Base-by-base conservation (phyloP, 257 asterid genomes). In the Solanum etuberosum region DNA sequence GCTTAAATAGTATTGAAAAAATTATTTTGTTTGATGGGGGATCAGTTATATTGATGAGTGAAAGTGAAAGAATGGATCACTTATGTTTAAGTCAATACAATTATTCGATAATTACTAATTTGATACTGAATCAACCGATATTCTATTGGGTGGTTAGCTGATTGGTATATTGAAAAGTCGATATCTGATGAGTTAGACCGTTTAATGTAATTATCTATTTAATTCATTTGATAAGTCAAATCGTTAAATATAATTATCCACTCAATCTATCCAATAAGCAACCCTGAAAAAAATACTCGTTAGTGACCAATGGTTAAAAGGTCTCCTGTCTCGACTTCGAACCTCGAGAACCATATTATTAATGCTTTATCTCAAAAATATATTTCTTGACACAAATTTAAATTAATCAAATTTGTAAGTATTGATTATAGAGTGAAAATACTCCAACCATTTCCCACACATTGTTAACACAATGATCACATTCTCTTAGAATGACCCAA, bases 121-220 rank as follows among this genome's bases (percentile, higher is more conserved):
- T 57, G 5, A 57, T 2, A 0, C 11, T 57, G 2, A 57, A 57
- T 1, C 65, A 57, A 57, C 0, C 12, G 20, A 57, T 20, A 57
- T 20, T 57, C 1, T 20, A 57, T 57, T 20, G 25, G 1, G 18
- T 57, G 23, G 7, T 3, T 57, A 20, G 18, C 1, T 0, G 0
- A 20, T 57, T 57, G 20, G 25, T 57, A 57, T 20, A 57, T 20
- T 57, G 20, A 20, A 1, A 57, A 57, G 2, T 57, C 1, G 5
- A 20, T 21, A 57, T 57, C 0, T 20, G 1, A 57, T 57, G 20
- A 57, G 18, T 57, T 25, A 57, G 20, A 57, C 1, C 1, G 2
- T 57, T 57, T 20, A 20, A 57, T 12, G 0, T 20, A 57, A 3
- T 20, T 7, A 57, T 57, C 25, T 25, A 57, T 11, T 23, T 20